Conservation (phyloP, 2,329 filamentous ascomycete species). For the Penicillium sp. region DNA sequence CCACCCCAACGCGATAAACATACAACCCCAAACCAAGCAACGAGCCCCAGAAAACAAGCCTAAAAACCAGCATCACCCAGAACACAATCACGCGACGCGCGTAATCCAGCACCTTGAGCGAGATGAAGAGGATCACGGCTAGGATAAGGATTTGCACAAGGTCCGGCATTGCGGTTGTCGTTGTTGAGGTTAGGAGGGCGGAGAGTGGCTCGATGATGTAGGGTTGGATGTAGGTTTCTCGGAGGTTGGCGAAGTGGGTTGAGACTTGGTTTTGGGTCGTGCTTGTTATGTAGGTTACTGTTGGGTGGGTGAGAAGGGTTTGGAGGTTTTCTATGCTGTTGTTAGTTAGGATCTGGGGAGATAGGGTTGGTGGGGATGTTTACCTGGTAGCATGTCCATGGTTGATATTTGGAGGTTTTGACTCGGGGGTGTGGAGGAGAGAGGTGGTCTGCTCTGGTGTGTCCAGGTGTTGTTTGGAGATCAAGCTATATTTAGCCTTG, state of each 20-base stretch:
- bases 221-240: slow-evolving; percentile 44
- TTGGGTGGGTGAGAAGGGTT: slow-evolving; percentile 16
- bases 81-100: slow-evolving; percentile 68
- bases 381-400: not conserved
- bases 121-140: slow-evolving; percentile 59
- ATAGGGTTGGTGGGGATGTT: not conserved
- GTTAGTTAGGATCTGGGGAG: not conserved
- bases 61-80: slow-evolving; percentile 65
- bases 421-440: not conserved
- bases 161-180: slow-evolving; percentile 29
- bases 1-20: slow-evolving; percentile 46
- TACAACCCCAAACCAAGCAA: slow-evolving; percentile 53
- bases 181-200: slow-evolving; percentile 28
- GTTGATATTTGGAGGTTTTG: not conserved
- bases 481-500: not conserved
- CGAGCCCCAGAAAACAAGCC: slow-evolving; percentile 60
- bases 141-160: slow-evolving; percentile 45
- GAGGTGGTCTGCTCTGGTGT: not conserved
- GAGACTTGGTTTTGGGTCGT: slow-evolving; percentile 18
- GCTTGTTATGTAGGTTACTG: slow-evolving; percentile 16
- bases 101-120: slow-evolving; percentile 62
- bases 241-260: slow-evolving; percentile 25
- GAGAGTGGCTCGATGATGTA: slow-evolving; percentile 46
- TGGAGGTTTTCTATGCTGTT: slow-evolving; percentile 19
- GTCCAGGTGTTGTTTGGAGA: not conserved